phyloP scores from a whole-genome alignment of 331 rosid genomes.

The Telfairia occidentalis region DNA sequence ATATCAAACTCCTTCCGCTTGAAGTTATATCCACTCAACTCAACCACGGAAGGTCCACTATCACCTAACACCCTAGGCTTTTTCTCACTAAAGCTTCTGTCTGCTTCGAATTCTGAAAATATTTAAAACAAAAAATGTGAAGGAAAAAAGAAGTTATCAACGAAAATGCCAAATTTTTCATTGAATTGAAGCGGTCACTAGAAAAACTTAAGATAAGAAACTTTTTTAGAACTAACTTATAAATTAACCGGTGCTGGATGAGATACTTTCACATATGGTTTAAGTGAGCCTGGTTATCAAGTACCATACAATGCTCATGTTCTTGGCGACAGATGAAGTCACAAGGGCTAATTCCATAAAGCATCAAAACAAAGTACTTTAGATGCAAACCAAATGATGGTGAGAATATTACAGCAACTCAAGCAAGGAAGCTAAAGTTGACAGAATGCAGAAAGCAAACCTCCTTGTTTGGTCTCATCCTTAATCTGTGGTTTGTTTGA shows the following conservation, averaged over 20 bases:
- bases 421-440: neutral
- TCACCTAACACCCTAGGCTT: slow-evolving; percentile 54
- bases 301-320: neutral
- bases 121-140: neutral
- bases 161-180: neutral
- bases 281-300: neutral
- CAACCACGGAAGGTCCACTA: slow-evolving; percentile 49
- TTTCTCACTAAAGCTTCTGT: slow-evolving; percentile 66
- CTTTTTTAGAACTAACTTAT: neutral
- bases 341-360: neutral
- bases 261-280: neutral
- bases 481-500: slow-evolving; percentile 31
- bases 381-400: neutral
- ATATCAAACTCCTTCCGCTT: slow-evolving; percentile 78
- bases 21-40: slow-evolving; percentile 66
- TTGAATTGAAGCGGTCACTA: neutral
- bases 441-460: slow-evolving; percentile 30
- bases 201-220: neutral
- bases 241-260: neutral
- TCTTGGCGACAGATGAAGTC: neutral
- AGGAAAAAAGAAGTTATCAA: neutral
- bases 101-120: slow-evolving; percentile 41
- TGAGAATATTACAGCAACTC: neutral
- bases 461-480: slow-evolving; percentile 47
- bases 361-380: neutral